Base-by-base conservation (phyloP, 768 basidiomycete species). In the Mycena pura region DNA sequence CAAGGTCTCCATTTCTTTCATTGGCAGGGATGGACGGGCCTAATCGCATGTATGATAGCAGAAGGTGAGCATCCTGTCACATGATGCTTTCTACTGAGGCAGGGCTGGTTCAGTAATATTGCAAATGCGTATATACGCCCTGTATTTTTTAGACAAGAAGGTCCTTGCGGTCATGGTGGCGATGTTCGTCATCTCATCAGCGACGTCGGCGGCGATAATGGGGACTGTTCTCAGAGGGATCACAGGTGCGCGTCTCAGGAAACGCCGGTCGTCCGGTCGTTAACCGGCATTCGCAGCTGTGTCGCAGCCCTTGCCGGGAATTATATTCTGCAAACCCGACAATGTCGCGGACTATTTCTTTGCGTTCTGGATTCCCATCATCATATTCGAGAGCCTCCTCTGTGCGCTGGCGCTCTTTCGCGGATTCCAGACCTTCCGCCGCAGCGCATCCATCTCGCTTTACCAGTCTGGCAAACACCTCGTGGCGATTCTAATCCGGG, bases 1-100 rank as follows among this genome's bases (percentile, higher is more conserved):
- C 14, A 44, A 83, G 83, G 84, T 66, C 65, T 72, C 11, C 64
- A 54, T 15, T 86, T 82, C 73, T 84, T 84, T 64, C 75, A 72
- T 63, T 87, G 86, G 85, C 85, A 87, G 78, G 85, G 85, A 21
- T 84, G 82, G 78, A 85, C 85, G 1, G 86, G 86, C 10, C 66
- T 87, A 27, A 70, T 84, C 36, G 76, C 80, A 34, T 83, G 80
- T 69, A 78, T 85, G 69, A 74, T 86, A 36, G 82, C 85, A 22
- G 83, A 88, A 78, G 72, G 86, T 86, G 43, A 27, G 79, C 14
- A 15, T 2, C 8, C n/a, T 14, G 14, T 17, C 9, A 4, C 6
- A 22, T 39, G 14, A 2, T 24, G n/a, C n/a, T n/a, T 36, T 17
- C 9, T 36, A 17, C 9, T 9, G 17, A 36, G 10, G 34, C 34